Evolutionary conservation across 192 early-diverging fungal genomes (phyloP), one percentile per base, ranked within the genome.

Genomic region (Entomortierella chlamydospora): DNA sequence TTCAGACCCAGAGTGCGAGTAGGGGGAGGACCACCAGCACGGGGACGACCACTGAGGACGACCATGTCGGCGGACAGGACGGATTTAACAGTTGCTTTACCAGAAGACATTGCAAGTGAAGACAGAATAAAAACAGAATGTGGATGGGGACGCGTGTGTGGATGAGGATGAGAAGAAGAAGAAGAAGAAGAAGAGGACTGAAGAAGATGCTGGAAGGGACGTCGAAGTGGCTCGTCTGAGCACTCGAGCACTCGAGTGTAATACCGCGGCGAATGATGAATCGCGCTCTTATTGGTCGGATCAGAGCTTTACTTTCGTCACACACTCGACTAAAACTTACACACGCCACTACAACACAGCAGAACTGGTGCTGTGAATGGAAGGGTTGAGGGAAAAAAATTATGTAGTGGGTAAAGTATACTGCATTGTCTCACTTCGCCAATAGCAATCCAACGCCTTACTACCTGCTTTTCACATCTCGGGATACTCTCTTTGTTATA

Each of bases 51-150:
- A 45, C 93, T 90, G 26, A 99, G 87, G 56, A 97, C 88, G 42
- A 99, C 86, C 57, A 93, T 93, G 87, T 98, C 96, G 57, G 96
- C 97, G 12, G 95, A 96, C 56, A 98, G 85, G 22, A 96, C 93
- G 34, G 85, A 91, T 81, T 98, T 98, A 71, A 97, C 93, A 8
- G 90, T 81, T 61, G 93, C 96, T 79, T 85, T 88, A 42, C 85
- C 83, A 64, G 61, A 72, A 18, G 82, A 72, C 85, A 86, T 86
- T 68, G 61, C 33, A 39, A 34, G 31, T 49, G 23, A 33, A 45
- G 50, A 20, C 37, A 51, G 57, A 50, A 47, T 33, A 41, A 55
- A 53, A 72, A 33, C 37, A 20, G 47, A 57, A 34, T 39, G 25
- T 33, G 49, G 62, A 68, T 3, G 29, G 41, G 53, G 34, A 31